Evolutionary conservation across 768 basidiomycete genomes (phyloP), one percentile per base, ranked within the genome.

Genomic region (Lentinula detonsa): DNA sequence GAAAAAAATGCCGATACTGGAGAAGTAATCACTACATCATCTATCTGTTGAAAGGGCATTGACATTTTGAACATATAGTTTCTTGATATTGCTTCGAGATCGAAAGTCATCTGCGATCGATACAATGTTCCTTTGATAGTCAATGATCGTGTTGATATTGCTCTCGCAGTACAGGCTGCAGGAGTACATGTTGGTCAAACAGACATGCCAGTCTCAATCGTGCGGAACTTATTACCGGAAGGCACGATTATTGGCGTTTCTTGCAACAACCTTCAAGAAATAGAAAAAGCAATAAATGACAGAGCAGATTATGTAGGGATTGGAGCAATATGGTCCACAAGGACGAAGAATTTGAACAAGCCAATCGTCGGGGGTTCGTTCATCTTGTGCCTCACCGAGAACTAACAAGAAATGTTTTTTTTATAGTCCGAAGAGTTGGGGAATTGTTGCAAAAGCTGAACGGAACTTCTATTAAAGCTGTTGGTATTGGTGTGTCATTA

Each of bases 181-280:
- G 94, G 95, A 15, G 86, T 96, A 10, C 95, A 98, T 69, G 76
- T 97, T 48, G 95, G 95, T 5, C 95, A 97, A 73, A 81, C 84
- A 0, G 95, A 96, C 70, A 90, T 93, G 82, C 83, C 90, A 2
- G 78, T 90, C 10, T 68, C 77, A 45, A 69, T 84, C 46, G 93
- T 87, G 3, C 84, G 88, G 28, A 70, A 69, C 11, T 76, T 97
- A 2, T 79, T 98, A 3, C 91, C 91, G 0, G 68, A 77, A 1
- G 82, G 81, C 8, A 75, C 86, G 0, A 81, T 96, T 65, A 85
- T 98, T 35, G 95, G 95, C 1, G 81, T 94, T 10, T 90, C 88
- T 15, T 91, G 90, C 68, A 86, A 87, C 64, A 87, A 83, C 23
- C 63, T 81, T 11, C 79, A 82, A 8, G 87, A 97, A 58, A 83